These are phyloP conservation scores for Dunaliella primolecta DNA, from an alignment of 139 green algal species.

Conservation along the genomic window DNA sequence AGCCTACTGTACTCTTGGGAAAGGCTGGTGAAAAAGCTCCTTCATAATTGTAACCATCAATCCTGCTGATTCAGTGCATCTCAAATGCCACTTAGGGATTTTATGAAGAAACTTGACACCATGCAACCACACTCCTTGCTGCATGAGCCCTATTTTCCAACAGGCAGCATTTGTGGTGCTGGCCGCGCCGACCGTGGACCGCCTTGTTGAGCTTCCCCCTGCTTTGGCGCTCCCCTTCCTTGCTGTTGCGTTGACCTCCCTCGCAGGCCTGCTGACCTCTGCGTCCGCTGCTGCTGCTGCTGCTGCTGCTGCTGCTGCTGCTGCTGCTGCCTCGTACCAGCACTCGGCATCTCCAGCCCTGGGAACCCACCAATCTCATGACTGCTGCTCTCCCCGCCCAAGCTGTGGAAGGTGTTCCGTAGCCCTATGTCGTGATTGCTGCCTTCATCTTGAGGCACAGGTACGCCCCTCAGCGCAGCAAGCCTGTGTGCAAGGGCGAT, in stretches of 20 bases:
- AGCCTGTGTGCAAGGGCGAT: constrained; percentile 53
- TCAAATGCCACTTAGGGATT: no score
- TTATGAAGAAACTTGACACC: no score
- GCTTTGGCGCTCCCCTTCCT: background rate
- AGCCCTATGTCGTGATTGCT: constrained; percentile 11
- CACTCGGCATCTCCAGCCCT: background rate
- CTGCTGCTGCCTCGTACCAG: no score
- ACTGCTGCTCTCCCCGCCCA: constrained; percentile 12
- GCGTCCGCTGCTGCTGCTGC: background rate
- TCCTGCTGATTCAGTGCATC: no score
- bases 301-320: background rate
- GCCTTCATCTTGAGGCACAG: background rate
- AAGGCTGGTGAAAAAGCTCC: no score
- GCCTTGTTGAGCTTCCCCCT: no score
- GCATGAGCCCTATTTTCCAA: background rate
- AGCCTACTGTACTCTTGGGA: no score
- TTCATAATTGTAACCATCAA: no score
- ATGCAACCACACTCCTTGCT: no score
- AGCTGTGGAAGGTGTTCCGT: constrained; percentile 3
- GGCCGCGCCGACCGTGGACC: background rate
- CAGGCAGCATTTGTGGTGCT: background rate
- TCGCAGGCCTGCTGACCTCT: background rate
- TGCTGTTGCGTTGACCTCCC: background rate
- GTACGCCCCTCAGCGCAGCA: constrained; percentile 14
- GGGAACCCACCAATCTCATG: constrained; percentile 21